Evolutionary conservation across 2,329 filamentous ascomycete species (phyloP).

Genomic region (Metarhizium sp.): DNA sequence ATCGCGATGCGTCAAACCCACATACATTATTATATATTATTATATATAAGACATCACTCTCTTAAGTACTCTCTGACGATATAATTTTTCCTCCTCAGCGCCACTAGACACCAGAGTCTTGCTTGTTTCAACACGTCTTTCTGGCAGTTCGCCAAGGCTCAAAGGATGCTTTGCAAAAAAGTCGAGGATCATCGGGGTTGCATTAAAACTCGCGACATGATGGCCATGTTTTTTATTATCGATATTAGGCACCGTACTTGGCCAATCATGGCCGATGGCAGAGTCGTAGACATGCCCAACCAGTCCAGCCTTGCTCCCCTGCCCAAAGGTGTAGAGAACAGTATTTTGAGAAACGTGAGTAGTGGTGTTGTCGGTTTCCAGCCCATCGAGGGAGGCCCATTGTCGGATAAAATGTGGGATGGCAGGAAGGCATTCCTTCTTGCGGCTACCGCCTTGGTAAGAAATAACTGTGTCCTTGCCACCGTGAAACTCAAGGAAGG

Average conservation of each 20-base stretch:
- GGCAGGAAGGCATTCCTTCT: constrained; percentile 30
- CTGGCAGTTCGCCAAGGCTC: too few species aligned
- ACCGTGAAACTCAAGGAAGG: constrained; percentile 40
- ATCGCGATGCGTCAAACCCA: too few species aligned
- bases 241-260: constrained; percentile 24
- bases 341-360: constrained; percentile 11
- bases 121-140: too few species aligned
- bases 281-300: constrained; percentile 23
- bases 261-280: constrained; percentile 26
- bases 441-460: constrained; percentile 32
- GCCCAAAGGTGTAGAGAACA: constrained; percentile 22
- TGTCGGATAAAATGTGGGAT: constrained; percentile 27
- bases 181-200: constrained; percentile 27
- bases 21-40: too few species aligned
- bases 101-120: too few species aligned
- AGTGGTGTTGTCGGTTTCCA: constrained; percentile 9
- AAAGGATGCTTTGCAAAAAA: constrained; percentile 20
- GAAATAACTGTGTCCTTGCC: constrained; percentile 33
- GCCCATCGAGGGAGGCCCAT: constrained; percentile 26
- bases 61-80: too few species aligned
- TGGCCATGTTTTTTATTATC: constrained; percentile 21
- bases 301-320: constrained; percentile 16
- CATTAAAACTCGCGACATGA: constrained; percentile 22
- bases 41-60: too few species aligned
- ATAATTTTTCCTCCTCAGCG: too few species aligned